These are phyloP conservation scores for Jatropha multifida DNA, from an alignment of 441 rosid species.

Conservation along the genomic window DNA sequence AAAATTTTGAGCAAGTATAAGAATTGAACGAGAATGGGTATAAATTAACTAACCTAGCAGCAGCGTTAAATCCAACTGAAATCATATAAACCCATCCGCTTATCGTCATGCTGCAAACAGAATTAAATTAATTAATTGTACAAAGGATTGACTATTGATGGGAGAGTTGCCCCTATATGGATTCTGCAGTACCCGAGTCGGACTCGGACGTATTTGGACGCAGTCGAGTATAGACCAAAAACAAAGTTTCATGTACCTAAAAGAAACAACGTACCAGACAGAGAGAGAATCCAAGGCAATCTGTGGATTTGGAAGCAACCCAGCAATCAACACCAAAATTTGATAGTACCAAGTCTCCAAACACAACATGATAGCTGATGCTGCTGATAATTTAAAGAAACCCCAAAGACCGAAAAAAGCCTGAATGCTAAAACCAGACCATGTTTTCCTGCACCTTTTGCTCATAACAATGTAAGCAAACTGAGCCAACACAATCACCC, in stretches of 20 bases:
- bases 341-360: conserved; percentile 55
- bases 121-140: neutral
- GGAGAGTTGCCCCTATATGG: too few species aligned
- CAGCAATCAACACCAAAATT: conserved; percentile 51
- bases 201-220: too few species aligned
- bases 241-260: neutral
- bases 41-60: conserved; percentile 41
- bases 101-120: conserved; percentile 44
- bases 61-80: conserved; percentile 57
- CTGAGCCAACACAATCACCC: conserved; percentile 49
- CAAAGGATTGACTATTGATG: too few species aligned
- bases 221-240: too few species aligned
- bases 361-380: conserved; percentile 58
- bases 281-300: conserved; percentile 50
- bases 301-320: conserved; percentile 47
- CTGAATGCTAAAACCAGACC: conserved; percentile 43
- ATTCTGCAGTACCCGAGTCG: too few species aligned
- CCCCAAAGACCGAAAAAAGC: conserved; percentile 46
- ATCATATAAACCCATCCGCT: conserved; percentile 48
- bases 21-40: too few species aligned
- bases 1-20: too few species aligned
- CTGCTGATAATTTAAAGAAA: conserved; percentile 47
- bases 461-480: conserved; percentile 41
- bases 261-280: conserved; percentile 32
- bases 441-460: conserved; percentile 38